Conservation (phyloP, 192 early-diverging fungal species). For the Podila epigama region DNA sequence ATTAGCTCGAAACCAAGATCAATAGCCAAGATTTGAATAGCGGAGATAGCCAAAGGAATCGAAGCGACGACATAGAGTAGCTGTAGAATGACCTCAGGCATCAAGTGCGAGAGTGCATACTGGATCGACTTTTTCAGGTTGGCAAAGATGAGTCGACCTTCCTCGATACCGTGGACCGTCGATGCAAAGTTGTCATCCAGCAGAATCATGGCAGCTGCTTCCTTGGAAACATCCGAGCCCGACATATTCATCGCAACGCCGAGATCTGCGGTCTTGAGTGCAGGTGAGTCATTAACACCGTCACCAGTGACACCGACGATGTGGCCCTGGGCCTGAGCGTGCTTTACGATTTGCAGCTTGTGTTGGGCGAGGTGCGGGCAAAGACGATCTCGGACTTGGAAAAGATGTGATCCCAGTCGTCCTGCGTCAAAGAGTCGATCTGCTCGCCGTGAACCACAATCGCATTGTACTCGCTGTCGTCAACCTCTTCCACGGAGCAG, state of each 20-base stretch:
- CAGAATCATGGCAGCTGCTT: slow-evolving; percentile 96
- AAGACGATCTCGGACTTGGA: slow-evolving; percentile 94
- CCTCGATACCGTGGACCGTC: slow-evolving; percentile 89
- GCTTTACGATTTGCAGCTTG: slow-evolving; percentile 96
- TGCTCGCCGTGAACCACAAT: slow-evolving; percentile 93
- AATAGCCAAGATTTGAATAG: slow-evolving; percentile 87
- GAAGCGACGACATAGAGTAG: slow-evolving; percentile 87
- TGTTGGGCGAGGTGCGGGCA: slow-evolving; percentile 94
- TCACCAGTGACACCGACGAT: slow-evolving; percentile 98
- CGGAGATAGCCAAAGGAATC: slow-evolving; percentile 78
- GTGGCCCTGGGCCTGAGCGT: slow-evolving; percentile 87
- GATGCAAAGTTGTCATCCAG: slow-evolving; percentile 99
- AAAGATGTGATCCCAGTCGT: slow-evolving; percentile 93
- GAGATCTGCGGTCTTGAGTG: slow-evolving; percentile 95
- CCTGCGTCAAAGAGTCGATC: slow-evolving; percentile 80
- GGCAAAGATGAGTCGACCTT: slow-evolving; percentile 93
- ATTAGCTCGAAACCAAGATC: slow-evolving; percentile 96
- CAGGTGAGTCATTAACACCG: slow-evolving; percentile 97
- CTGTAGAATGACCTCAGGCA: slow-evolving; percentile 87
- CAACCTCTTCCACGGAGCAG: slow-evolving; percentile 62
- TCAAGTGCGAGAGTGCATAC: slow-evolving; percentile 90
- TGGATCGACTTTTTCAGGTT: slow-evolving; percentile 96
- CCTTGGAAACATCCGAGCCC: slow-evolving; percentile 96
- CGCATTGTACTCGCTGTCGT: slow-evolving; percentile 83
- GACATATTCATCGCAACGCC: slow-evolving; percentile 97